A percentile compares a stretch with the other conserved stretches of the same genome.
phyloP scores from a whole-genome alignment of 129 eudicot species.

The Heracleum sosnowskyi region DNA sequence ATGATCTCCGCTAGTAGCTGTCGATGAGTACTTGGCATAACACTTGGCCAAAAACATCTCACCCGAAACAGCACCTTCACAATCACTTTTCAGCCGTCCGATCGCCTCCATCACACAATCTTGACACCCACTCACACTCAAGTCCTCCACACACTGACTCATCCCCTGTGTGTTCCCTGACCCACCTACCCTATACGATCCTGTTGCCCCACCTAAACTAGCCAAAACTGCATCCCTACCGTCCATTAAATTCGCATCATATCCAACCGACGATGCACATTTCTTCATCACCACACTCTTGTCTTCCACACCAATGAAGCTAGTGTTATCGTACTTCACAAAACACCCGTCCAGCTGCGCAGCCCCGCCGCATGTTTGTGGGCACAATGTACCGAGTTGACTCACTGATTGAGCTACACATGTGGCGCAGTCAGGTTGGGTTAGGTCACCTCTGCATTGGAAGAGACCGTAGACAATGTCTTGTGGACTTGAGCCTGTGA shows the following conservation, averaged over 20 bases:
- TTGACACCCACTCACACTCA: conserved; percentile 74
- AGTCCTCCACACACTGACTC: conserved; percentile 93
- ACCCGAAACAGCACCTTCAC: conserved; percentile 79
- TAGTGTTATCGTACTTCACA: conserved; percentile 64
- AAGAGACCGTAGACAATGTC: conserved; percentile 68
- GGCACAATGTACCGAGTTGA: conserved; percentile 48
- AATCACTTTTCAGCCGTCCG: conserved; percentile 67
- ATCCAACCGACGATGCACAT: conserved; percentile 70
- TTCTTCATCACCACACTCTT: conserved; percentile 75
- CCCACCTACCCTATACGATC: conserved; percentile 67
- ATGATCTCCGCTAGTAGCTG: conserved; percentile 53
- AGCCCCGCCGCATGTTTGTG: conserved; percentile 63
- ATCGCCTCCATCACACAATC: conserved; percentile 78
- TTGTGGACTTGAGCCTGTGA: conserved; percentile 57
- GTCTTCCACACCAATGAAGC: conserved; percentile 69
- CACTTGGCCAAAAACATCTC: conserved; percentile 87
- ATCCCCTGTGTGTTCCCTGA: conserved; percentile 63
- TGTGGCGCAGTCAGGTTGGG: conserved; percentile 90
- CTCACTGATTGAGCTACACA: conserved; percentile 74
- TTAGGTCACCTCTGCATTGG: conserved; percentile 80
- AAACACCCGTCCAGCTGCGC: conserved; percentile 80
- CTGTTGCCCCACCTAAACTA: conserved; percentile 46
- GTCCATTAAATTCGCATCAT: conserved; percentile 36
- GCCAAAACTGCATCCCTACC: conserved; percentile 69
- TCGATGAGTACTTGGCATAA: conserved; percentile 53